Evolutionary conservation across 371 early-diverging fungal species (phyloP).

Genomic region (Phascolomyces articulosus): DNA sequence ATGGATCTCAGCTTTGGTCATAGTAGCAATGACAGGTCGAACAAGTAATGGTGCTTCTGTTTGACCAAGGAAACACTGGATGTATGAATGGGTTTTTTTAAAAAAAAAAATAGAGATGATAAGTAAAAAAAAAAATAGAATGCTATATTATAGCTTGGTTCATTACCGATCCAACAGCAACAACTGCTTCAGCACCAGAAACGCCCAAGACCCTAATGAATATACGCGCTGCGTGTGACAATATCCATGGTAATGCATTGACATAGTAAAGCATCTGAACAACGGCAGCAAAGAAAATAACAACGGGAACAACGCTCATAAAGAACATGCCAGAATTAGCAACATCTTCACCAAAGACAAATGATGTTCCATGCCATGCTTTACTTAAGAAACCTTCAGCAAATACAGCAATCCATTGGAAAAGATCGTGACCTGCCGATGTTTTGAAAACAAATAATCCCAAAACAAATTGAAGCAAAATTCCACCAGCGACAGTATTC

Average conservation of each 20-base stretch:
- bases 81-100: neutral
- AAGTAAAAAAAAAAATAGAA: neutral
- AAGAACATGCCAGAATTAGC: constrained; percentile 60
- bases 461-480: constrained; percentile 78
- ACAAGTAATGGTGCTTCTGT: constrained; percentile 86
- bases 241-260: constrained; percentile 85
- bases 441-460: constrained; percentile 84
- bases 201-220: constrained; percentile 76
- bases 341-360: constrained; percentile 65
- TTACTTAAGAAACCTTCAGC: constrained; percentile 72
- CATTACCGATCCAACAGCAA: constrained; percentile 77
- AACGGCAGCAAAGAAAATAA: constrained; percentile 88
- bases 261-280: constrained; percentile 86
- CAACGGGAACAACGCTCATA: constrained; percentile 77
- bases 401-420: constrained; percentile 72
- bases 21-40: constrained; percentile 78
- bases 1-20: constrained; percentile 89
- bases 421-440: constrained; percentile 75
- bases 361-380: constrained; percentile 66
- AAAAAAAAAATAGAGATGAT: neutral
- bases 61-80: constrained; percentile 76
- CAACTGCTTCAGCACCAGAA: constrained; percentile 88
- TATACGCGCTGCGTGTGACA: constrained; percentile 68
- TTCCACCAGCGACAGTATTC: constrained; percentile 78
- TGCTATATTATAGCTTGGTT: neutral